Percentiles rank a stretch among this genome's conserved stretches.
These are phyloP conservation scores for Trichoderma sp. DNA, from an alignment of 2,329 filamentous ascomycete genomes.

Conservation along the genomic window DNA sequence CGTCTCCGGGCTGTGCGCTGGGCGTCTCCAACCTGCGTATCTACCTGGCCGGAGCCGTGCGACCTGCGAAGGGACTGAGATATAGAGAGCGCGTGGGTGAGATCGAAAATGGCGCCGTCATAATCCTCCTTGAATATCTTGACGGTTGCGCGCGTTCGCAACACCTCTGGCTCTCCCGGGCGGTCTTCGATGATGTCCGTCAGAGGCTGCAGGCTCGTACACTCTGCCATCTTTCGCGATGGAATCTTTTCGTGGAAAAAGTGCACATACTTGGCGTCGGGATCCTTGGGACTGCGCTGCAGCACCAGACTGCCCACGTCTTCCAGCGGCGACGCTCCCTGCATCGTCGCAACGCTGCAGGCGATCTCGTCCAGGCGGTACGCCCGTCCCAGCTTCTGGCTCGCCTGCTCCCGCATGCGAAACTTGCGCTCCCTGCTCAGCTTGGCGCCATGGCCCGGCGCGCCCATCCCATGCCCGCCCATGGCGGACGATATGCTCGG, in stretches of 20 bases:
- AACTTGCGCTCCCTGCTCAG: slow-evolving; percentile 76
- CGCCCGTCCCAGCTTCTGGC: slow-evolving; percentile 73
- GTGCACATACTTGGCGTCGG: slow-evolving; percentile 83
- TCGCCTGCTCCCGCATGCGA: slow-evolving; percentile 78
- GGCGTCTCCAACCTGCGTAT: slow-evolving; percentile 50
- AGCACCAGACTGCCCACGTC: slow-evolving; percentile 74
- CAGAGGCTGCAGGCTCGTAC: slow-evolving; percentile 67
- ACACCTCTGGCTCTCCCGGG: slow-evolving; percentile 65
- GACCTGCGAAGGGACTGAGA: slow-evolving; percentile 55
- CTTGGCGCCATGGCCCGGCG: slow-evolving; percentile 62
- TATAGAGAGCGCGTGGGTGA: slow-evolving; percentile 65
- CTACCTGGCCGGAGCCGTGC: slow-evolving; percentile 53
- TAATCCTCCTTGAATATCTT: slow-evolving; percentile 76
- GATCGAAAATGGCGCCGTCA: slow-evolving; percentile 67
- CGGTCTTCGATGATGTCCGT: slow-evolving; percentile 67
- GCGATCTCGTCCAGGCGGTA: slow-evolving; percentile 83
- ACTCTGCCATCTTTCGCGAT: slow-evolving; percentile 70
- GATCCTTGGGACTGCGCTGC: slow-evolving; percentile 66
- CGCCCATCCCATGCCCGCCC: slow-evolving; percentile 37
- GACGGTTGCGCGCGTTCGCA: slow-evolving; percentile 74
- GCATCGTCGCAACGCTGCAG: slow-evolving; percentile 81
- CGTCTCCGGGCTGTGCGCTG: slow-evolving; percentile 33
- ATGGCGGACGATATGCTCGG: slow-evolving; percentile 31
- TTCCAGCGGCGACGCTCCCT: slow-evolving; percentile 74
- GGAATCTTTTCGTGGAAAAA: slow-evolving; percentile 93